Conservation (phyloP, 1,284 basidiomycete genomes). For the Grifola frondosa region DNA sequence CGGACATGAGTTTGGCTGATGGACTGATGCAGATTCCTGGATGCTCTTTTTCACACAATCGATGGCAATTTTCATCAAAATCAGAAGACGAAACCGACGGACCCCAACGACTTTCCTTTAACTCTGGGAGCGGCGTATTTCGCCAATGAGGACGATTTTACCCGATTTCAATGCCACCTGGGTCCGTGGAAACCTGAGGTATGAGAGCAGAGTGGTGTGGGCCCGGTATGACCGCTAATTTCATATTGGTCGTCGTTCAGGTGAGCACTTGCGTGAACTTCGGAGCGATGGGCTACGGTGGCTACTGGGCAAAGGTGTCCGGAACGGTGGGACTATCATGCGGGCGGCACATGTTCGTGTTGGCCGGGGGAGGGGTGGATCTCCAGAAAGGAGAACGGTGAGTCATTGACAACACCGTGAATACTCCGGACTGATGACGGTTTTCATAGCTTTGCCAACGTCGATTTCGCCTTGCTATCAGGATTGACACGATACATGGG, state of each 20-base stretch:
- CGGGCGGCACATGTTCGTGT: constrained; percentile 2
- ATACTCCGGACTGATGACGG: no score
- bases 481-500: constrained; percentile 2
- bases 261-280: constrained; percentile 8
- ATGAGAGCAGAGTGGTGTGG: no score
- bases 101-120: constrained; percentile 6
- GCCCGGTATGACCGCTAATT: no score
- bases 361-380: constrained; percentile 3
- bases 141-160: constrained; percentile 9
- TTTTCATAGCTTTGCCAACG: no score
- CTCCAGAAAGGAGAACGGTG: constrained; percentile 2
- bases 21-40: constrained; percentile 2
- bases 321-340: constrained; percentile 2
- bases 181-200: no score
- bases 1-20: no score
- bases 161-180: no score
- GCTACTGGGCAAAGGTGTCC: constrained; percentile 3
- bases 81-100: constrained; percentile 4
- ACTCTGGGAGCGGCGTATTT: constrained; percentile 8
- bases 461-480: constrained; percentile 9
- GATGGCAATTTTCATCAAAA: constrained; percentile 15
- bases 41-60: constrained; percentile 4
- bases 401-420: neutral
- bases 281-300: constrained; percentile 7
- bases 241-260: no score